Evolutionary conservation across 2,329 filamentous ascomycete genomes (phyloP).

Genomic region (Colletotrichum euphorbiae): DNA sequence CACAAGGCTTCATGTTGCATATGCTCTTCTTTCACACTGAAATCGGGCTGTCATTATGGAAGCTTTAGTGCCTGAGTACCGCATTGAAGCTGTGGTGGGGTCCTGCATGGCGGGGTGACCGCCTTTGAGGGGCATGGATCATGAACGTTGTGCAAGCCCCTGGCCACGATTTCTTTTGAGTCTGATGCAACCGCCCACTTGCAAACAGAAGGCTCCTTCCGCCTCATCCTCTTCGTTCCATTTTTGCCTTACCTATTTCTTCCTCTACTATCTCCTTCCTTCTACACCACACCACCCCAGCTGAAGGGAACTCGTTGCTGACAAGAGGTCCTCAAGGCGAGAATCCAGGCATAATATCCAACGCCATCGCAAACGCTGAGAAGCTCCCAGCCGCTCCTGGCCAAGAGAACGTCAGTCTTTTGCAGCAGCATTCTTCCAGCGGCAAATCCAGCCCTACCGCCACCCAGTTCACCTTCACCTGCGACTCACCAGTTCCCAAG

Average conservation of each 20-base stretch:
- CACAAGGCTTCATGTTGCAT: background rate
- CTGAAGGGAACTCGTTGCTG: slow-evolving; percentile 26
- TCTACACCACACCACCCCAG: background rate
- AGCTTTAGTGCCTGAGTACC: background rate
- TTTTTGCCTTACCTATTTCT: background rate
- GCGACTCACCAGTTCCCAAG: slow-evolving; percentile 87
- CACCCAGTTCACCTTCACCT: slow-evolving; percentile 96
- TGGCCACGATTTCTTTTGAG: background rate
- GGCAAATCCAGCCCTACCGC: slow-evolving; percentile 75
- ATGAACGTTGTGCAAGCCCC: background rate
- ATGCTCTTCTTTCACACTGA: background rate
- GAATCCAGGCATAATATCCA: slow-evolving; percentile 84
- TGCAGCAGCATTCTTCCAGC: slow-evolving; percentile 74
- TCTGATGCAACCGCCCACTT: background rate
- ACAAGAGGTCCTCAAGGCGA: slow-evolving; percentile 54
- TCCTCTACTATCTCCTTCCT: background rate
- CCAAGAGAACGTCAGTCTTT: slow-evolving; percentile 82
- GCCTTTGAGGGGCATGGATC: background rate
- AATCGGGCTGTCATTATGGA: background rate
- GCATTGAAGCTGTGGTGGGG: background rate
- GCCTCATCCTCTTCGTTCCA: background rate
- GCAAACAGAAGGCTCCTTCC: slow-evolving; percentile 4
- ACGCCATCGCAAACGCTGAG: slow-evolving; percentile 89
- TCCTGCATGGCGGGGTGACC: background rate
- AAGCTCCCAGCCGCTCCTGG: slow-evolving; percentile 72